These are phyloP conservation scores for Aspergillus novoparasiticus DNA, from an alignment of 2,329 filamentous ascomycete genomes.

Conservation along the genomic window DNA sequence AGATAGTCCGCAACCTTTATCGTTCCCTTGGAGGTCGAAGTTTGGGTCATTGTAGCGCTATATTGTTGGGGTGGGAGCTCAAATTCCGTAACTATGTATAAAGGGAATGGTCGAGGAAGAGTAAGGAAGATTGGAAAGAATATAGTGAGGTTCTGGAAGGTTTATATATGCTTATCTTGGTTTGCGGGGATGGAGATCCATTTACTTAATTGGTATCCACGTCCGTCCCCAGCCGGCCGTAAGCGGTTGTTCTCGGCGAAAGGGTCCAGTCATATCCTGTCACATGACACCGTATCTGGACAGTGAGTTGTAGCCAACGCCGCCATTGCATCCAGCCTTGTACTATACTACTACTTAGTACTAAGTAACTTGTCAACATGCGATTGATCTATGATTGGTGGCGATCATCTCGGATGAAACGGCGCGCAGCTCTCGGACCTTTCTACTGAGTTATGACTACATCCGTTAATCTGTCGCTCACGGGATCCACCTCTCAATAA, in stretches of 20 bases:
- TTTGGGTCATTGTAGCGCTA: background rate
- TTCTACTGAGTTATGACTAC: too few relatives aligned
- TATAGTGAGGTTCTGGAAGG: background rate
- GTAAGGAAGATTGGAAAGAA: background rate
- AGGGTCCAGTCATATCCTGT: background rate
- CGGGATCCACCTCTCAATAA: too few relatives aligned
- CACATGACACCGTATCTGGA: background rate
- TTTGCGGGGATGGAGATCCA: conserved; percentile 1
- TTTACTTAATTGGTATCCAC: background rate
- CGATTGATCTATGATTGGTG: background rate
- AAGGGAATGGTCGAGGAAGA: background rate
- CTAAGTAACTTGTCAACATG: background rate
- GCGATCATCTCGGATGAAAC: background rate
- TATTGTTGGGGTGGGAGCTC: background rate
- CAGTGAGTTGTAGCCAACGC: background rate
- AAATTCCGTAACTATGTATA: background rate
- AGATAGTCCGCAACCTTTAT: background rate
- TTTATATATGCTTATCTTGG: background rate
- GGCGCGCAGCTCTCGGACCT: background rate
- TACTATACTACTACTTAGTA: too few relatives aligned
- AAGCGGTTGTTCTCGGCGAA: background rate
- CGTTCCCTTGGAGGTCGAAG: background rate
- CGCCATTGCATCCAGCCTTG: background rate
- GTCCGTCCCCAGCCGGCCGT: background rate
- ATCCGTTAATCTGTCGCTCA: too few relatives aligned